These are phyloP conservation scores for Phaeosphaeriaceae sp. DNA, from an alignment of 2,329 filamentous ascomycete species.

Conservation along the genomic window DNA sequence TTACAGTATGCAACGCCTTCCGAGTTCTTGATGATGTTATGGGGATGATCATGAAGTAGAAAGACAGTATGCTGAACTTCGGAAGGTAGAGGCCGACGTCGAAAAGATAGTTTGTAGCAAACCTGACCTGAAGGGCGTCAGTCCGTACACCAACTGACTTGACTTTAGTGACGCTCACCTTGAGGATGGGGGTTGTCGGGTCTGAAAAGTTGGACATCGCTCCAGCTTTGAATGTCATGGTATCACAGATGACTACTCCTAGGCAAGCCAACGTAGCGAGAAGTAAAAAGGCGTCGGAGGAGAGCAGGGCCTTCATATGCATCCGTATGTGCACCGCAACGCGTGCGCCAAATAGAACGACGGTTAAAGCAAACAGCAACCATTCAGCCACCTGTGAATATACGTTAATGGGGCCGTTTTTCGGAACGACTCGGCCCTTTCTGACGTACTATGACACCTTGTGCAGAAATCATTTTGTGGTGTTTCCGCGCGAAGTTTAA, in stretches of 20 bases:
- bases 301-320: neutral
- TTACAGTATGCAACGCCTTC: slow-evolving; percentile 8
- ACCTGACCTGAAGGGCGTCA: slow-evolving; percentile 6
- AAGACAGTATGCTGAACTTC: slow-evolving; percentile 14
- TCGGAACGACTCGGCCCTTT: neutral
- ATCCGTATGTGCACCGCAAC: slow-evolving; percentile 3
- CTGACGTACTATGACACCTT: slow-evolving; percentile 8
- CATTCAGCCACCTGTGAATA: slow-evolving; percentile 5
- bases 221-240: slow-evolving; percentile 11
- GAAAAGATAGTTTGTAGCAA: slow-evolving; percentile 17
- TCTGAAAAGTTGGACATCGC: slow-evolving; percentile 4
- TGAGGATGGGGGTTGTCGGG: neutral
- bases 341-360: slow-evolving; percentile 3
- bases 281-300: slow-evolving; percentile 7
- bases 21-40: slow-evolving; percentile 4
- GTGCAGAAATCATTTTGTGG: slow-evolving; percentile 15
- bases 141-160: neutral
- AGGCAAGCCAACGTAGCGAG: slow-evolving; percentile 2
- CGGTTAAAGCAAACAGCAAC: slow-evolving; percentile 4
- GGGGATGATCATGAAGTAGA: slow-evolving; percentile 13
- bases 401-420: neutral
- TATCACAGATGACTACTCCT: slow-evolving; percentile 7
- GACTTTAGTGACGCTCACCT: neutral
- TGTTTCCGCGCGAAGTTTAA: neutral
- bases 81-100: slow-evolving; percentile 13